Base-by-base conservation (phyloP, 2,329 filamentous ascomycete species). In the Helotiales sp. region DNA sequence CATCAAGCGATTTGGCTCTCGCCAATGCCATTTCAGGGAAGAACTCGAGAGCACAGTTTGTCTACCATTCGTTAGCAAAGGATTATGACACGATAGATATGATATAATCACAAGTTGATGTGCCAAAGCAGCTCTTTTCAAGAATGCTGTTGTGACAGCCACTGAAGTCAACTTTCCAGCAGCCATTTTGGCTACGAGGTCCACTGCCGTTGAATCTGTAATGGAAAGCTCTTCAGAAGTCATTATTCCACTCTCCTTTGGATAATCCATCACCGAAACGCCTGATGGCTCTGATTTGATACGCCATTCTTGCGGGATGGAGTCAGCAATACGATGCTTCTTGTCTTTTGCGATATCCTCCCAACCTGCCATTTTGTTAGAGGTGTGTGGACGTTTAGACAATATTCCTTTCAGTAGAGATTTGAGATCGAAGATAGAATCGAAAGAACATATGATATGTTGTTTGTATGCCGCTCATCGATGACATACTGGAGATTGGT, bases 11-110 rank as follows among this genome's bases (percentile, higher is more conserved):
- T 17, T 67, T 66, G 0, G 82, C 81, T 10, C 71, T 69, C 3
- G 69, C 58, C 1, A 84, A 63, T 1, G 80, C 82, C 19, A 74
- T 66, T 1, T 76, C 70, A 58, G 81, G 79, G 59, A 81, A 77
- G 7, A 82, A 72, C 55, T 82, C 79, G 2, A 72, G 73, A 25
- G 73, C 62, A 52, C 73, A 77, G 46, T 75, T 74, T 2, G 59
- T 17, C 64, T 62, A 30, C 15, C 7, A 34, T 7, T 29, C 1
- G 42, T 58, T n/a, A 58, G 40, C 33, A 30, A n/a, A 7, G 17
- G 22, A 1, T 7, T 31, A 15, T 52, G 38, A n/a, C 38, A 15
- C 49, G 38, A n/a, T 38, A 40, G 1, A 10, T 44, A 3, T 24
- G n/a, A 33, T n/a, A 5, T 25, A 36, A 52, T 48, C 42, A 66